Evolutionary conservation across 805 yeast genomes (phyloP), one percentile per base, ranked within the genome.

Genomic region (Hanseniaspora singularis): DNA sequence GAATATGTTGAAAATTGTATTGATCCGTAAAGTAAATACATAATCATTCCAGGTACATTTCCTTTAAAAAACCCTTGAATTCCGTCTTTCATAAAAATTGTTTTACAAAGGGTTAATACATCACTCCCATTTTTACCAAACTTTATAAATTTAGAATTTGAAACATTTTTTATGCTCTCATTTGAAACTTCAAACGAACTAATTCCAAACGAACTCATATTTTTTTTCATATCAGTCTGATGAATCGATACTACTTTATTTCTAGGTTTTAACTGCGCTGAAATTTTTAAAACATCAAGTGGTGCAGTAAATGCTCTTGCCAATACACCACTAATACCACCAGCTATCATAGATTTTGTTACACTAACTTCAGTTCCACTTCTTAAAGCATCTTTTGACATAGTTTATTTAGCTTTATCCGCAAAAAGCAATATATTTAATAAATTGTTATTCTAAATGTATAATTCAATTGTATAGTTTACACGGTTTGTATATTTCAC

Each of bases 31-130:
- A 82, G 53, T 12, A 89, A 66, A 57, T 92, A 92, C 77, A 92
- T 74, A 32, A 77, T 61, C 52, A 86, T 86, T 0, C 97, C 98
- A 0, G 98, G 95, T 0, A 85, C 71, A 58, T 92, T 92, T 0
- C 98, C 98, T 60, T 87, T 88, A 97, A 97, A 92, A n/a, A 89
- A 67, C 0, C 86, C 89, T 3, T 61, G 51, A 0, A 79, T 34
- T 1, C 95, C 94, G 61, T 89, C 97, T 28, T 74, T 68, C 16
- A 60, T 58, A 1, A 71, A 51, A 1, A 86, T 70, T 1, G 66
- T 60, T 12, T 51, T 51, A 48, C 3, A 55, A 3, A 45, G 28
- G 9, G 38, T 37, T 6, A 45, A 18, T 12, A 32, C 15, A 30
- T 39, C 41, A 31, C 41, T 40, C 12, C 46, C 44, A 22, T 43